phyloP scores from a whole-genome alignment of 1,139 yeast species.

The Pichia sorboxylosa region DNA sequence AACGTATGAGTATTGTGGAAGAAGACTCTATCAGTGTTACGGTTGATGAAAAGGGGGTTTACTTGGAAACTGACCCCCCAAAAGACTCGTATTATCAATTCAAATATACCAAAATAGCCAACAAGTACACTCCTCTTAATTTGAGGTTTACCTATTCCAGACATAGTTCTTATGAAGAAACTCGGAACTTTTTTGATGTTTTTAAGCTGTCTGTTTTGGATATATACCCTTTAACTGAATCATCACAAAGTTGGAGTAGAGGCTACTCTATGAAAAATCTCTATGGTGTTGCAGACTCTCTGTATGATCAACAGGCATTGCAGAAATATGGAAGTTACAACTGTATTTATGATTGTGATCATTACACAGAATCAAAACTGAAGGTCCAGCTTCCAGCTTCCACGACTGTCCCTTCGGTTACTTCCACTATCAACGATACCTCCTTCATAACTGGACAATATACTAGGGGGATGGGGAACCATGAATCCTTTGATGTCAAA shows the following conservation, averaged over 20 bases:
- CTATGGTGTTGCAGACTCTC: slow-evolving; percentile 6
- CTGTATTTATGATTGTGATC: too few species aligned
- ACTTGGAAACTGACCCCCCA: too few species aligned
- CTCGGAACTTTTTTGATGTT: slow-evolving; percentile 8
- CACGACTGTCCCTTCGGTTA: neutral
- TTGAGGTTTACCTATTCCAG: slow-evolving; percentile 11
- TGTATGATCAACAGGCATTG: slow-evolving; percentile 5
- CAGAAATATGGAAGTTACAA: slow-evolving; percentile 1
- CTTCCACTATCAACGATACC: neutral
- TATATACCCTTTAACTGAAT: slow-evolving; percentile 13
- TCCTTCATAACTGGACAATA: slow-evolving; percentile 3
- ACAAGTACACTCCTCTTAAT: slow-evolving; percentile 7
- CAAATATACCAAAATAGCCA: too few species aligned
- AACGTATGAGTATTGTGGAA: too few species aligned
- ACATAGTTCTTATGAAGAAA: slow-evolving; percentile 14
- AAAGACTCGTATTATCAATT: too few species aligned
- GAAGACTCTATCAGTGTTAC: too few species aligned
- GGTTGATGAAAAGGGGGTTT: too few species aligned
- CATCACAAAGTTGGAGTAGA: slow-evolving; percentile 7
- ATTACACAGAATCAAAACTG: too few species aligned
- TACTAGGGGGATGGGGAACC: neutral
- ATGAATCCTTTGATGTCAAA: slow-evolving; percentile 1
- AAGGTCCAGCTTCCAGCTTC: neutral
- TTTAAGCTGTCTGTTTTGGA: slow-evolving; percentile 10
- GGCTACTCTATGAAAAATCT: slow-evolving; percentile 11